Evolutionary conservation across 2,329 filamentous ascomycete genomes (phyloP).

Genomic region (Rosellinia necatrix): DNA sequence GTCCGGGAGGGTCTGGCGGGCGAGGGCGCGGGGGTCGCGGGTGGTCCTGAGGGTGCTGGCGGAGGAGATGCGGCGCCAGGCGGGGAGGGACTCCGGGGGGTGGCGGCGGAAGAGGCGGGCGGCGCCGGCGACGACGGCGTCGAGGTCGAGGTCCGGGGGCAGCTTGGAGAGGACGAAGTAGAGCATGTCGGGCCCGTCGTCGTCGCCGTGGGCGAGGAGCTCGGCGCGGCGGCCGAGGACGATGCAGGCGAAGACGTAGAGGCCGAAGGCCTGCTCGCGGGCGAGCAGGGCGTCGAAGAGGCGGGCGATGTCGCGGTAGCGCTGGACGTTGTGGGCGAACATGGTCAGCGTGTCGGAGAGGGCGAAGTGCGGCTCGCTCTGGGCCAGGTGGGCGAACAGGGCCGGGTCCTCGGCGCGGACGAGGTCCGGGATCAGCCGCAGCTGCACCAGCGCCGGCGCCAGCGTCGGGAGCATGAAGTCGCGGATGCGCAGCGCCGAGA

Average conservation of each 20-base stretch:
- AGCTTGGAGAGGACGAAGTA: conserved; percentile 87
- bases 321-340: conserved; percentile 94
- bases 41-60: conserved; percentile 88
- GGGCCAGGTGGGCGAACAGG: conserved; percentile 75
- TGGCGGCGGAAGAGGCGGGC: conserved; percentile 64
- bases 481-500: conserved; percentile 87
- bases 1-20: conserved; percentile 64
- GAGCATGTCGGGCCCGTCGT: conserved; percentile 90
- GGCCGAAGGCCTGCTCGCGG: conserved; percentile 80
- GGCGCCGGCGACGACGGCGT: conserved; percentile 72
- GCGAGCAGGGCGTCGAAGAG: conserved; percentile 92
- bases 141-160: conserved; percentile 79
- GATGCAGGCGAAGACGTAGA: conserved; percentile 92
- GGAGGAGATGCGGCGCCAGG: conserved; percentile 73
- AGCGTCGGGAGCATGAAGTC: conserved; percentile 97
- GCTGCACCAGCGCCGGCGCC: conserved; percentile 77
- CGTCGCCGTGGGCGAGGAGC: conserved; percentile 77
- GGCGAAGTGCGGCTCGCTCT: conserved; percentile 86
- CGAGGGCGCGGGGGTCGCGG: conserved; percentile 53
- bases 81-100: conserved; percentile 73
- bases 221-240: conserved; percentile 80
- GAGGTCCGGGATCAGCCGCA: conserved; percentile 85
- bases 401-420: conserved; percentile 72
- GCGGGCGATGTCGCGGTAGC: conserved; percentile 84
- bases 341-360: conserved; percentile 91